phyloP scores from a whole-genome alignment of 2,329 filamentous ascomycete genomes.

The Trichoderma atroviride region DNA sequence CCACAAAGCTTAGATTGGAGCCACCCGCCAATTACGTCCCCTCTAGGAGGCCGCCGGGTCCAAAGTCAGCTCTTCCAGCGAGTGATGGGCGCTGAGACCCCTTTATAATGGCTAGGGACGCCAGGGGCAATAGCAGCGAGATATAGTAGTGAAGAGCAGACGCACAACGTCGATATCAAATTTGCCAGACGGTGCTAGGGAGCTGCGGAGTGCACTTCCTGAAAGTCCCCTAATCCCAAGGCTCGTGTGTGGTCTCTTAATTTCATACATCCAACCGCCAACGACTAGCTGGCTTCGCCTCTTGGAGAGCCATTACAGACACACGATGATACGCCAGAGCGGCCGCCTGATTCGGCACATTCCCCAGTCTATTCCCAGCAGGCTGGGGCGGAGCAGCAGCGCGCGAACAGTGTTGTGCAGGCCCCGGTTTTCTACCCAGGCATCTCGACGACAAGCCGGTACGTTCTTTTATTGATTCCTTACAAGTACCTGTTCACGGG shows the following conservation, averaged over 20 bases:
- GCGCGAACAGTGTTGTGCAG: slow-evolving; percentile 25
- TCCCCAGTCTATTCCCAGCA: slow-evolving; percentile 26
- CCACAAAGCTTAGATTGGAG: slow-evolving; percentile 17
- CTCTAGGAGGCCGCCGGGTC: slow-evolving; percentile 18
- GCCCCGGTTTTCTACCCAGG: slow-evolving; percentile 38
- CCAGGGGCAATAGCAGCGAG: slow-evolving; percentile 12
- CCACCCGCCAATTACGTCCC: slow-evolving; percentile 18
- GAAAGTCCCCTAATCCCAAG: slow-evolving; percentile 6
- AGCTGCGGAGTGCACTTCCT: neutral
- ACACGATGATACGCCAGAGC: slow-evolving; percentile 35
- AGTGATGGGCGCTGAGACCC: slow-evolving; percentile 9
- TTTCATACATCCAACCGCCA: neutral
- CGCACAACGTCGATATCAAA: neutral
- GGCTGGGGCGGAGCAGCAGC: slow-evolving; percentile 5
- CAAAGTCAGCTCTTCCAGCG: slow-evolving; percentile 13
- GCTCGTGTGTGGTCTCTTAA: neutral
- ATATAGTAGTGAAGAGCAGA: neutral
- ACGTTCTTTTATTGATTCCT: slow-evolving; percentile 32
- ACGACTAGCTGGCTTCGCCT: neutral
- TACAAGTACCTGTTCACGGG: neutral
- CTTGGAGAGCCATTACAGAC: neutral
- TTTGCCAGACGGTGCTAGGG: slow-evolving; percentile 12
- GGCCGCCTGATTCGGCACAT: slow-evolving; percentile 35
- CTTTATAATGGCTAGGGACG: slow-evolving; percentile 13
- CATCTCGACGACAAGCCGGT: slow-evolving; percentile 34